Evolutionary conservation across 768 basidiomycete genomes (phyloP), one percentile per base, ranked within the genome.

Genomic region (Steccherinum ochraceum): DNA sequence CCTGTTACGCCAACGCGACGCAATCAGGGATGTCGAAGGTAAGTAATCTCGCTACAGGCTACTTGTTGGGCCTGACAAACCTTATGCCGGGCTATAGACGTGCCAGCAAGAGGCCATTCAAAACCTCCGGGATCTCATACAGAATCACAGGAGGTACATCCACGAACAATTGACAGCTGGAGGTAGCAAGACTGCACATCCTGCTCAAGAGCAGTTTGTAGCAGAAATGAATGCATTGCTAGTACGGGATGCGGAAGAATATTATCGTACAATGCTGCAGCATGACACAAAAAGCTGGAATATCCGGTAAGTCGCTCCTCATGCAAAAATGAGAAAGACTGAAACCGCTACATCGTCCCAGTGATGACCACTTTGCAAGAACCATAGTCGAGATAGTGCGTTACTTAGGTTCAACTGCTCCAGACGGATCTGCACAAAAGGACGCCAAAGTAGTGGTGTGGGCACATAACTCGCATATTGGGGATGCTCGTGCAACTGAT

Each of bases 401-500:
- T 16, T 53, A 57, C 49, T 53, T 58, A 5, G 60, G 51, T 11
- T 47, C 42, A 11, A 41, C 48, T 4, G 48, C 43, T 11, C 26
- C 21, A n/a, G 52, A 45, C 12, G 44, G 54, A 20, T 42, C 50
- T 3, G 45, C 19, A 30, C 39, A 40, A 11, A 46, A 24, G 12
- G 50, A 50, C n/a, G 58, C 58, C 5, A 61, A 60, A 49, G 52
- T 61, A 12, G 56, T 66, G 1, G 58, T 66, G n/a, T 66, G 62
- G 64, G 64, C 63, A 11, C 65, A 66, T 48, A 66, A 62, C 52
- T 64, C 63, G 7, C 65, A 66, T 46, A 56, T 63, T 21, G 63
- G 65, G 23, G 65, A 66, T 23, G 63, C 63, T 12, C 47, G 65
- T 19, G 60, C 56, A 12, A 66, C 63, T 0, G 58, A 62, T 42